Conservation (phyloP, 768 basidiomycete genomes). For the Agaricus subrufescens region DNA sequence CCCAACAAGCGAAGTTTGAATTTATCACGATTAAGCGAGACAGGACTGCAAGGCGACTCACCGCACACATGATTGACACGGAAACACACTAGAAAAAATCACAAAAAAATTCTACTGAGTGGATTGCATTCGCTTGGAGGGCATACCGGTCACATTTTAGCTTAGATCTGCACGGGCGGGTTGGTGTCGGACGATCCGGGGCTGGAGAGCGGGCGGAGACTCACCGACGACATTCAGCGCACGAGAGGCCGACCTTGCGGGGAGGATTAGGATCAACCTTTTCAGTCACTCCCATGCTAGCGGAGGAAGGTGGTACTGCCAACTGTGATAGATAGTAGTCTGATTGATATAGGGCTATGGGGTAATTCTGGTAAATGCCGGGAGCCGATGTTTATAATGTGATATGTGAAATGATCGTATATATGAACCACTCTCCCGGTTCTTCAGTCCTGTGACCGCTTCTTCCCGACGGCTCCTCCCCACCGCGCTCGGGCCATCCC, state of each 20-base stretch:
- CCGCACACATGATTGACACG: conserved; percentile 51
- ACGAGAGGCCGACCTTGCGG: conserved; percentile 40
- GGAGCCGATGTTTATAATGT: neutral
- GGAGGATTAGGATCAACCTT: conserved; percentile 10
- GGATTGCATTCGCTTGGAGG: neutral
- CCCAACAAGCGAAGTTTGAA: neutral
- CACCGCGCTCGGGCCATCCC: too few species aligned
- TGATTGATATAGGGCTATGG: conserved; percentile 9
- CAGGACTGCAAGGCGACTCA: conserved; percentile 5
- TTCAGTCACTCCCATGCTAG: conserved; percentile 5
- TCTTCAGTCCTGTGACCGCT: conserved; percentile 9
- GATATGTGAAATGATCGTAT: conserved; percentile 4
- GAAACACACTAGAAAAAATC: conserved; percentile 34
- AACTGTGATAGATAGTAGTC: conserved; percentile 1
- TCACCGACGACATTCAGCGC: conserved; percentile 50
- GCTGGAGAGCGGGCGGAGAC: conserved; percentile 3
- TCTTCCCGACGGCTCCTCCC: too few species aligned
- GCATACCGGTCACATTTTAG: conserved; percentile 47
- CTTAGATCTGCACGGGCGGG: conserved; percentile 35
- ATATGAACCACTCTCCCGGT: conserved; percentile 3
- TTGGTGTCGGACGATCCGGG: neutral
- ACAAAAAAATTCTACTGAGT: neutral
- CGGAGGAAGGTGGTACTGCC: neutral
- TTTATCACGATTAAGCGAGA: neutral
- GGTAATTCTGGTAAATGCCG: neutral